These are phyloP conservation scores for Pharnaceum exiguum DNA, from an alignment of 148 eudicot species.

Conservation along the genomic window DNA sequence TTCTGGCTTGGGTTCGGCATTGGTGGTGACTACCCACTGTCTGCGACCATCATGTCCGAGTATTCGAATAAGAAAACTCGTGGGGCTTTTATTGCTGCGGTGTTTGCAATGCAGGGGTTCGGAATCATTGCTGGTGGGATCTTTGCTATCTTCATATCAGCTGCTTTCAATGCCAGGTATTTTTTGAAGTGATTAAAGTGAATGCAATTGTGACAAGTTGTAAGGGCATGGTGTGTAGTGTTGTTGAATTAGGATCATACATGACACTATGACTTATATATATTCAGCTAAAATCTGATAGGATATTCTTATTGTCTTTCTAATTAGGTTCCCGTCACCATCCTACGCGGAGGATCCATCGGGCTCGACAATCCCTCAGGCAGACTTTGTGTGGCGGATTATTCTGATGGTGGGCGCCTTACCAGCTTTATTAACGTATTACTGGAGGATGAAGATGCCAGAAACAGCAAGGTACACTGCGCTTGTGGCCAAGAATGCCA, in stretches of 20 bases:
- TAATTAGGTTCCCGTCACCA: constrained; percentile 34
- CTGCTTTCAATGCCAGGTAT: constrained; percentile 34
- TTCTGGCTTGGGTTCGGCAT: constrained; percentile 69
- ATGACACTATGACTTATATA: too few species aligned
- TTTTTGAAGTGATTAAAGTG: too few species aligned
- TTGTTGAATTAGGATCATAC: too few species aligned
- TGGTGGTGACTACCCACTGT: constrained; percentile 63
- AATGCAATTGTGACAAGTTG: too few species aligned
- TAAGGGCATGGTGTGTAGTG: too few species aligned
- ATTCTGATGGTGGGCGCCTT: constrained; percentile 47
- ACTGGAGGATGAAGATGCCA: constrained; percentile 62
- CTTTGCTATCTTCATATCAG: constrained; percentile 38
- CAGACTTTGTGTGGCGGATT: constrained; percentile 55
- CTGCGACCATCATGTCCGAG: constrained; percentile 67
- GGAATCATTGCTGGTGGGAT: constrained; percentile 58
- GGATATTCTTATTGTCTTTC: too few species aligned
- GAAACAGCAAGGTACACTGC: constrained; percentile 66
- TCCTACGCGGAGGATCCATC: constrained; percentile 21
- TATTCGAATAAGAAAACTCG: constrained; percentile 66
- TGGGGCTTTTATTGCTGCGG: constrained; percentile 56
- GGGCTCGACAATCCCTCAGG: constrained; percentile 36
- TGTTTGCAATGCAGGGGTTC: constrained; percentile 67
- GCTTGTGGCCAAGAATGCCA: constrained; percentile 44
- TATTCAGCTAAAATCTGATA: too few species aligned
- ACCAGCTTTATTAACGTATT: constrained; percentile 46